Evolutionary conservation across 2,329 filamentous ascomycete species (phyloP).

Genomic region (Incumbomyces lentus): DNA sequence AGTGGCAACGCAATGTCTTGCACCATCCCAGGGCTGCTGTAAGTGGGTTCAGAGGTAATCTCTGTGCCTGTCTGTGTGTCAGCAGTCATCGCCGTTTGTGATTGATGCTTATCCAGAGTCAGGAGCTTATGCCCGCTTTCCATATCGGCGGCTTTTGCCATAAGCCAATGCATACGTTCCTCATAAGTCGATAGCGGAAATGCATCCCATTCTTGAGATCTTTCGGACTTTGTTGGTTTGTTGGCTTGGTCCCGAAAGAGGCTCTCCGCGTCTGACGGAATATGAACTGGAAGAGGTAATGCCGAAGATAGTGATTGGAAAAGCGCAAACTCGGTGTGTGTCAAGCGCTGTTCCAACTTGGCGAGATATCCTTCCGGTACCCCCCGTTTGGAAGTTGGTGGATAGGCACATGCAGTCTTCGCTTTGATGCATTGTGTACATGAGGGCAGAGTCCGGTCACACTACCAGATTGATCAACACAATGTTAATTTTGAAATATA

Average conservation of each 20-base stretch:
- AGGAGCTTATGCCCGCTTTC: background rate
- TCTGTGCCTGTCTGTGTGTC: too few relatives aligned
- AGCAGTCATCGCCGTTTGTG: too few relatives aligned
- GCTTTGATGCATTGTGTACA: constrained; percentile 12
- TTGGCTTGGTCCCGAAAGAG: background rate
- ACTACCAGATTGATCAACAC: background rate
- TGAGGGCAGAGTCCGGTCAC: constrained; percentile 15
- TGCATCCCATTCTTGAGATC: constrained; percentile 7
- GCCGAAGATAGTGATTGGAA: constrained; percentile 17
- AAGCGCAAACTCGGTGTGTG: constrained; percentile 23
- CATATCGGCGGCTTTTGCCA: background rate
- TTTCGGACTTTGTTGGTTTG: constrained; percentile 4
- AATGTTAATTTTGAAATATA: background rate
- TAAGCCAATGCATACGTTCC: constrained; percentile 3
- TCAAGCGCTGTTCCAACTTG: constrained; percentile 29
- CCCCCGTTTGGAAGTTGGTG: constrained; percentile 25
- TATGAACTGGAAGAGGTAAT: background rate
- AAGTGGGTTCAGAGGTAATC: too few relatives aligned
- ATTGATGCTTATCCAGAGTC: too few relatives aligned
- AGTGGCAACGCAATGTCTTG: too few relatives aligned
- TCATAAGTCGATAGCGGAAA: constrained; percentile 2
- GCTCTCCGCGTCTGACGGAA: background rate
- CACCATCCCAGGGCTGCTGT: too few relatives aligned
- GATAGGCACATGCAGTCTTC: constrained; percentile 16
- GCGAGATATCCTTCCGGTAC: constrained; percentile 31